Evolutionary conservation across 2,329 filamentous ascomycete genomes (phyloP), one percentile per base, ranked within the genome.

Genomic region (Ceratocystis smalleyi): DNA sequence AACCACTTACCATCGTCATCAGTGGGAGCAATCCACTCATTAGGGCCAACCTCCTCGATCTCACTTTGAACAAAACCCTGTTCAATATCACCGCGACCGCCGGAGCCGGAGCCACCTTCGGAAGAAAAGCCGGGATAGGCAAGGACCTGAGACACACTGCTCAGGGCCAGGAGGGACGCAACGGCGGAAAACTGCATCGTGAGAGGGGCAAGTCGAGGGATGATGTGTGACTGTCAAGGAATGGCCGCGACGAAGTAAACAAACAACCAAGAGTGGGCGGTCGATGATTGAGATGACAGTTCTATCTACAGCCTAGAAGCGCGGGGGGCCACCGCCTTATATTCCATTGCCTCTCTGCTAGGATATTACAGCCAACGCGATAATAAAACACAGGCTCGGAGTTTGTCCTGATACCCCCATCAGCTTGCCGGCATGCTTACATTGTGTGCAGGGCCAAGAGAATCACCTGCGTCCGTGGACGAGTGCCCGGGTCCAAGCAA

Each of bases 1-100:
- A n/a, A 22, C 15, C 8, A 47, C 64, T 19, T 61, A 66, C 65
- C 62, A n/a, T 64, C 65, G 55, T 59, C 49, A 1, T 5, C 7
- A 15, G 27, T 40, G 3, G 65, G 65, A n/a, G 49, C 47, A 49
- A 57, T 15, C 57, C 57, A 66, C 74, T 17, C 22, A 12, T 51
- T 12, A 5, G 5, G 8, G 47, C 6, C 22, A 8, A 51, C 47
- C 47, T 51, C 47, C 10, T 51, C 17, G 19, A 49, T 49, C 47
- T 49, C 51, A 30, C 6, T 57, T n/a, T 2, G 3, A 10, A 5
- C 4, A 12, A 51, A 2, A 19, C 10, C 22, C n/a, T 8, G 7
- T 24, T 63, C 62, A 8, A 60, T 19, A 8, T 43, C 47, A 49
- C 30, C 30, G 7, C 43, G 17, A 32, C 30, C 22, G 7, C 43